Evolutionary conservation across 192 early-diverging fungal genomes (phyloP).

Genomic region (Linnemannia exigua): DNA sequence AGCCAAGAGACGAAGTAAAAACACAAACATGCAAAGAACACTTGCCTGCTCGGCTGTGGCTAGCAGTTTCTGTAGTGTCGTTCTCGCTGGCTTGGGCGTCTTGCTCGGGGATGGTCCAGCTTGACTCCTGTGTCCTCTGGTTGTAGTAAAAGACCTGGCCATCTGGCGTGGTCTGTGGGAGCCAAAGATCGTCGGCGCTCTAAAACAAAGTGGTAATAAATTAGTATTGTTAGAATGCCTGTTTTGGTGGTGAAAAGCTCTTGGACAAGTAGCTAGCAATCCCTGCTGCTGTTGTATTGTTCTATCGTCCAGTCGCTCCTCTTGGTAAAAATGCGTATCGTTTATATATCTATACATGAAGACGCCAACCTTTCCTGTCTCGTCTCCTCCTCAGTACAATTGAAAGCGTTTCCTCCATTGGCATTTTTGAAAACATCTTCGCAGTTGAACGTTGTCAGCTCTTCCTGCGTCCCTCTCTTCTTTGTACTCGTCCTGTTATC

Average conservation of each 20-base stretch:
- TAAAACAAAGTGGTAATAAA: background rate
- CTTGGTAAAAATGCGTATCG: too few relatives aligned
- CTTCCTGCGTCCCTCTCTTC: too few relatives aligned
- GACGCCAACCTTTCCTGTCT: too few relatives aligned
- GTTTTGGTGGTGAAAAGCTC: background rate
- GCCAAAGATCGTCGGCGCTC: conserved; percentile 58
- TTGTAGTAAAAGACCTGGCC: conserved; percentile 65
- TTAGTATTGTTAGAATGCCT: background rate
- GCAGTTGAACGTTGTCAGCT: too few relatives aligned
- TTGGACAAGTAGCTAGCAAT: too few relatives aligned
- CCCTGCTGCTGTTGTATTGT: too few relatives aligned
- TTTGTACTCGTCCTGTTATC: too few relatives aligned
- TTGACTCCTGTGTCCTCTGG: conserved; percentile 56
- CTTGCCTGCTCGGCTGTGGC: conserved; percentile 39
- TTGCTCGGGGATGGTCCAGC: conserved; percentile 55
- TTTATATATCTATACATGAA: too few relatives aligned
- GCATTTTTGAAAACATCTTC: too few relatives aligned
- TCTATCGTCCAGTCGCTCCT: too few relatives aligned
- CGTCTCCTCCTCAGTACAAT: background rate
- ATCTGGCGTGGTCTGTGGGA: conserved; percentile 63
- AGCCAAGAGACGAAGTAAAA: background rate
- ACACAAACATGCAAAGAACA: background rate
- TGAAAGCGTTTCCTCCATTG: background rate
- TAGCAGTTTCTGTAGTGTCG: conserved; percentile 27
- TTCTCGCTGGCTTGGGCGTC: conserved; percentile 31